Base-by-base conservation (phyloP, 208 protist species). In the Trypanosoma lewisi region DNA sequence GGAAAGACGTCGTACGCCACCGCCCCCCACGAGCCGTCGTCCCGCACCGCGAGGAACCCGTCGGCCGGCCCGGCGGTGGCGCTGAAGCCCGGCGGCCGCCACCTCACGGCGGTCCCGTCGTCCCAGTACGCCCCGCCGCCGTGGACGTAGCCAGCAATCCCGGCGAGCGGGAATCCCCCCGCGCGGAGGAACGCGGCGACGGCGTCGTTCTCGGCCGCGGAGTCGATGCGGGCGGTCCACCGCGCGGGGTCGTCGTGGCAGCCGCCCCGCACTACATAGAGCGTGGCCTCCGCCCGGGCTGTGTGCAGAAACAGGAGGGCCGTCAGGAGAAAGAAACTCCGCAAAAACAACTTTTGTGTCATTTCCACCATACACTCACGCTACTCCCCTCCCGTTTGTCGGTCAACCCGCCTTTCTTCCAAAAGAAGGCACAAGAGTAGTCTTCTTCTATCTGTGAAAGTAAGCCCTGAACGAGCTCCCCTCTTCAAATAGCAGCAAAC, bases 21-120 rank as follows among this genome's bases (percentile, higher is more conserved):
- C 28, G 45, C 27, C 6, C 62, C 51, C 82, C 82, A 89, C n/a
- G 48, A 66, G 2, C 75, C 76, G 23, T 75, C 70, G 3, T 25
- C 31, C 31, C 54, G 63, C 41, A 89, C 57, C 19, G 72, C 47
- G 39, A 89, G 63, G 23, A 72, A 71, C n/a, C 65, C 77, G 34
- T 47, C 56, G 16, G 23, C 53, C 23, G 17, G 39, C 12, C 27
- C 25, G 12, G 66, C 4, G 2, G 72, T 73, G 1, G 51, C 16
- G 0, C 31, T n/a, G 41, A 83, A 77, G 5, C 23, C 25, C 12
- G 54, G 30, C 7, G 78, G 73, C 36, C 50, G 54, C 78, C 75
- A 85, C 25, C 48, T 56, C 45, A 78, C 55, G 6, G 63, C 28
- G 33, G 60, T 67, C 2, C 73, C 78, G 57, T 79, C 72, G 12